These are phyloP conservation scores for Bryoglossum gracile DNA, from an alignment of 495 filamentous ascomycete species.

Conservation along the genomic window DNA sequence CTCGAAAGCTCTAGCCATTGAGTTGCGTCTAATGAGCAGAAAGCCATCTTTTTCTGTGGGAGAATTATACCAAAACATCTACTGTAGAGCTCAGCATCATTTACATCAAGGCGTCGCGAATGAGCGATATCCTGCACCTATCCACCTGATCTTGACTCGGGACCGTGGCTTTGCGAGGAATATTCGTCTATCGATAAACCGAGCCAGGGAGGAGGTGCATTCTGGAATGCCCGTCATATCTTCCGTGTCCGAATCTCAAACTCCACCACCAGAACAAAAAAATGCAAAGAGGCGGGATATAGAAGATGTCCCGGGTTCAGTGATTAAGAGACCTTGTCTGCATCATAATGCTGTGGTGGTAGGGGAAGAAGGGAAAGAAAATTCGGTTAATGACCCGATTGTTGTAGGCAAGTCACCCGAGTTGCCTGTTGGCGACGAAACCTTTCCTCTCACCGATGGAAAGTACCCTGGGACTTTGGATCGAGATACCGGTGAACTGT, in stretches of 20 bases:
- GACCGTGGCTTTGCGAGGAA: not conserved
- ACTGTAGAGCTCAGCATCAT: not conserved
- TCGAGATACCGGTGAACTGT: not conserved
- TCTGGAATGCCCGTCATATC: not conserved
- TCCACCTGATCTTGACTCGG: not conserved
- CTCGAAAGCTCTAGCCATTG: conserved; percentile 25
- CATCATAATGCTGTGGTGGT: no score
- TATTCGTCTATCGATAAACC: not conserved
- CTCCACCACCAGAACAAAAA: no score
- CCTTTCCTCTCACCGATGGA: not conserved
- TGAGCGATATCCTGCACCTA: not conserved
- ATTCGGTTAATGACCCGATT: not conserved
- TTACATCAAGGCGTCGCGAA: not conserved
- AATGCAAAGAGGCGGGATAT: not conserved
- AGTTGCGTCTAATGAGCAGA: not conserved
- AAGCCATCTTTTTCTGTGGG: not conserved
- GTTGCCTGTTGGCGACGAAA: not conserved
- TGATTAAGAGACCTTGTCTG: not conserved
- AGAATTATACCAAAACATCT: not conserved
- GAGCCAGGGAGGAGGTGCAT: not conserved
- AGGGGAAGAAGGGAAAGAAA: no score
- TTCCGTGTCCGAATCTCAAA: not conserved
- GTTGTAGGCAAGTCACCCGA: not conserved
- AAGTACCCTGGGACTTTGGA: not conserved
- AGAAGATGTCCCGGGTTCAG: not conserved